Percentiles rank a stretch among this genome's conserved stretches.
These are phyloP conservation scores for Penicillium oxalicum DNA, from an alignment of 2,329 filamentous ascomycete species.

Conservation along the genomic window DNA sequence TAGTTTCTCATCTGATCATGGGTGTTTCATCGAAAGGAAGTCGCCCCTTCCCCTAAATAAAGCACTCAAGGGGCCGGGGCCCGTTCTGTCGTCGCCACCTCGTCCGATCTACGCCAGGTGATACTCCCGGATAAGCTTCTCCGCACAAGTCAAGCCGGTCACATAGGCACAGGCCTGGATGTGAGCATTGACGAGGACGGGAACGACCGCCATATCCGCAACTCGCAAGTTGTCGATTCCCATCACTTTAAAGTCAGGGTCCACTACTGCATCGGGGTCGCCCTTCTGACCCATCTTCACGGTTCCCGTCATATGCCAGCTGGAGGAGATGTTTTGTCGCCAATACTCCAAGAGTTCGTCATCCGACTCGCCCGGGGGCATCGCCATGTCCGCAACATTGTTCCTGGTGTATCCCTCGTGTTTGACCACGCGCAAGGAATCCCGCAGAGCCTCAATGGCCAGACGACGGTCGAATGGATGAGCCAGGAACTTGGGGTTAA, in stretches of 20 bases:
- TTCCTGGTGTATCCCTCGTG: conserved; percentile 44
- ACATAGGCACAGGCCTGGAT: conserved; percentile 51
- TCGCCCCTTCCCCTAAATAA: too few species aligned
- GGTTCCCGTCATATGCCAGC: conserved; percentile 54
- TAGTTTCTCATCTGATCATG: too few species aligned
- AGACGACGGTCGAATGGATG: conserved; percentile 51
- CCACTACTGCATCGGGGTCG: conserved; percentile 45
- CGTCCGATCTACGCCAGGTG: conserved; percentile 20
- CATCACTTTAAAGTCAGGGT: conserved; percentile 37
- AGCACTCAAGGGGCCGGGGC: too few species aligned
- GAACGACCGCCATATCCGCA: conserved; percentile 41
- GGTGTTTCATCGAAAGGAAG: too few species aligned
- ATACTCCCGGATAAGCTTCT: conserved; percentile 47
- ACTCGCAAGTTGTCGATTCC: conserved; percentile 38
- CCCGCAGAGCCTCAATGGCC: conserved; percentile 46
- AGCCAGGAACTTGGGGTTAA: conserved; percentile 50
- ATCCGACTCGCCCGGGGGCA: conserved; percentile 47
- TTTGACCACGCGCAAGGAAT: conserved; percentile 38
- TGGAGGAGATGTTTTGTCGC: conserved; percentile 42
- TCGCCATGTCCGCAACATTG: conserved; percentile 39
- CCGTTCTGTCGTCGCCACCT: too few species aligned
- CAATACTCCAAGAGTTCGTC: conserved; percentile 51
- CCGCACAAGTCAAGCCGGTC: conserved; percentile 48
- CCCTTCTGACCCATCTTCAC: conserved; percentile 50
- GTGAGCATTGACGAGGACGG: conserved; percentile 44